Conservation (phyloP, 2,329 filamentous ascomycete genomes). For the Cordyceps fumosorosea region DNA sequence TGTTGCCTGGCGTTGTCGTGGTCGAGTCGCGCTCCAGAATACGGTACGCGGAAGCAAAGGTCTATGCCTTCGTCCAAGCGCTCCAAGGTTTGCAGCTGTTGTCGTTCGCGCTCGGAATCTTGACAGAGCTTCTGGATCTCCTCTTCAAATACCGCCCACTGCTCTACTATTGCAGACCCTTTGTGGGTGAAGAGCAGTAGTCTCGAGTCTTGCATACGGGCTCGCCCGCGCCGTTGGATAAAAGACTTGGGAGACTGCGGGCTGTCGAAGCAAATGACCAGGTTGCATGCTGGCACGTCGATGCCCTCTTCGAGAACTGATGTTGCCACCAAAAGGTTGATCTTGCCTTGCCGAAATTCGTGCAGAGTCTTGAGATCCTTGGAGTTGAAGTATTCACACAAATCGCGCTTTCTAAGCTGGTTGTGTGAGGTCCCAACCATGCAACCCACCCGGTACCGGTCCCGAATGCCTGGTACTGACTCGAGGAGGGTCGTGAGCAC, state of each 20-base stretch:
- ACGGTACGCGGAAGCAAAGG: constrained; percentile 29
- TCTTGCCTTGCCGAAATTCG: constrained; percentile 45
- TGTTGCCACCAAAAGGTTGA: constrained; percentile 56
- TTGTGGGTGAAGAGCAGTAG: constrained; percentile 41
- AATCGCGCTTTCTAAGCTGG: constrained; percentile 28
- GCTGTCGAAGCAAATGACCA: constrained; percentile 52
- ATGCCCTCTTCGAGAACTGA: constrained; percentile 63
- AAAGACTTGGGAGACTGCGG: constrained; percentile 48
- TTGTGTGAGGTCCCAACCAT: constrained; percentile 49
- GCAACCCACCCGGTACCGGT: constrained; percentile 43
- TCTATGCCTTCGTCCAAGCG: constrained; percentile 24
- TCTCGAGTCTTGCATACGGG: constrained; percentile 43
- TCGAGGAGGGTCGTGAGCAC: constrained; percentile 54
- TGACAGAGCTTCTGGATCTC: constrained; percentile 67
- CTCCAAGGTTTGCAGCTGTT: constrained; percentile 42
- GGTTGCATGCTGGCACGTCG: constrained; percentile 57
- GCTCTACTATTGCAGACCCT: constrained; percentile 23
- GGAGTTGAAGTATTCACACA: constrained; percentile 31
- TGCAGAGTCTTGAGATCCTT: constrained; percentile 31
- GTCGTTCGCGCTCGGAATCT: constrained; percentile 50
- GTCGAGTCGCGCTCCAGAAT: constrained; percentile 58
- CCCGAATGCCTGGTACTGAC: constrained; percentile 39
- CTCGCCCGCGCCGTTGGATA: constrained; percentile 50
- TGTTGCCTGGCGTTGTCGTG: constrained; percentile 69
- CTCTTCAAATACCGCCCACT: constrained; percentile 62